Base-by-base conservation (phyloP, 768 basidiomycete genomes). In the Trametes sanguinea region DNA sequence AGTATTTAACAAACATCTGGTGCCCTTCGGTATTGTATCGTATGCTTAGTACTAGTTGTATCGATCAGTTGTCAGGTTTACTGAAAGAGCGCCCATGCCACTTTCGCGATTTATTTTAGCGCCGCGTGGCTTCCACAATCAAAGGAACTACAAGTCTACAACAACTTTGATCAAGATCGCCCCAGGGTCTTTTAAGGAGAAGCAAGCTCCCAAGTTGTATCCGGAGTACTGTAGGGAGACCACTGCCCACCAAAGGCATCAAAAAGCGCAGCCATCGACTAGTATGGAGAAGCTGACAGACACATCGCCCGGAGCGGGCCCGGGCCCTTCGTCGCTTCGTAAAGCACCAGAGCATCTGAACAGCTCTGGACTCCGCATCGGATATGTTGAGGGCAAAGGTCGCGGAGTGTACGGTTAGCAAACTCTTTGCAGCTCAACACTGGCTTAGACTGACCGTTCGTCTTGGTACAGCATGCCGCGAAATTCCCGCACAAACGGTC, bases 331-430 rank as follows among this genome's bases (percentile, higher is more conserved):
- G 2, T 2, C 2, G 2, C 30, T 32, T 35, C 51, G 45, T 11
- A 54, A 39, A 44, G 67, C 65, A 33, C 68, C 71, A 57, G 72
- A 69, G 13, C 71, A 73, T 40, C 58, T 83, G 62, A 87, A 85
- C 63, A 76, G 69, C 61, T 69, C 79, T 40, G 82, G 77, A 58
- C 85, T 85, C 64, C 68, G 73, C 5, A 82, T 88, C 44, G 78
- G 75, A 60, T 65, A 73, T 32, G 66, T 75, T 7, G 65, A 77
- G 51, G 79, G 72, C 9, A 88, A 85, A 66, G 87, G 87, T 2
- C 76, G 86, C 61, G 86, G 85, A 1, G 83, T 90, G 10, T 89
- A 83, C 63, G 88, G 88, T 89, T 43, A 43, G 78, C 68, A 30
- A 14, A 2, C 1, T 22, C 39, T 22, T 13, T 35, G 35, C 37